A percentile compares a stretch with the other conserved stretches of the same genome.
phyloP scores from a whole-genome alignment of 257 asterid genomes.

The Solanum chilense region DNA sequence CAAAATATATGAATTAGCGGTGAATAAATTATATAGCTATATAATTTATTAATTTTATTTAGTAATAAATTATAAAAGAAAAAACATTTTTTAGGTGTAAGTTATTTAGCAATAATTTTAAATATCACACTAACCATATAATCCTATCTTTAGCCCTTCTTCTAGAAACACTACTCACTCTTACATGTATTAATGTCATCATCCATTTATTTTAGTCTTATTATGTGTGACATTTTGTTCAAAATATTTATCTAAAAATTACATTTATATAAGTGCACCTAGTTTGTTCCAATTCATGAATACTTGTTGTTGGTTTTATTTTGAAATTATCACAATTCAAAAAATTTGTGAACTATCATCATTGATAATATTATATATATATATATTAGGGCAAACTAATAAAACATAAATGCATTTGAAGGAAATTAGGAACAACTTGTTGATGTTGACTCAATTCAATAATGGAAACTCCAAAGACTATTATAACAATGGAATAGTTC shows the following conservation, averaged over 20 bases:
- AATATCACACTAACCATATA: neutral
- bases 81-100: neutral
- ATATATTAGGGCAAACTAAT: neutral
- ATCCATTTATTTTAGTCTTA: neutral
- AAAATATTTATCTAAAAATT: too few relatives aligned
- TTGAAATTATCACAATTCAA: neutral
- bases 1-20: too few relatives aligned
- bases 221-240: too few relatives aligned
- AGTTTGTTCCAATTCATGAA: too few relatives aligned
- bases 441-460: neutral
- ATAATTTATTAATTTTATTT: too few relatives aligned
- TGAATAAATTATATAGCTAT: too few relatives aligned
- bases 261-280: too few relatives aligned
- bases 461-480: neutral
- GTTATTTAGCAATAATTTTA: too few relatives aligned
- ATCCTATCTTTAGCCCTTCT: neutral
- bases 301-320: neutral
- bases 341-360: neutral
- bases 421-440: neutral
- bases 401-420: neutral
- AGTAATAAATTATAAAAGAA: too few relatives aligned
- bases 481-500: neutral
- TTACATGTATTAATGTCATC: neutral
- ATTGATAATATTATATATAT: neutral
- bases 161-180: neutral